A percentile compares a stretch with the other conserved stretches of the same genome.
Conservation (phyloP, 139 green algal genomes). For the Diplosphaera chodatii region DNA sequence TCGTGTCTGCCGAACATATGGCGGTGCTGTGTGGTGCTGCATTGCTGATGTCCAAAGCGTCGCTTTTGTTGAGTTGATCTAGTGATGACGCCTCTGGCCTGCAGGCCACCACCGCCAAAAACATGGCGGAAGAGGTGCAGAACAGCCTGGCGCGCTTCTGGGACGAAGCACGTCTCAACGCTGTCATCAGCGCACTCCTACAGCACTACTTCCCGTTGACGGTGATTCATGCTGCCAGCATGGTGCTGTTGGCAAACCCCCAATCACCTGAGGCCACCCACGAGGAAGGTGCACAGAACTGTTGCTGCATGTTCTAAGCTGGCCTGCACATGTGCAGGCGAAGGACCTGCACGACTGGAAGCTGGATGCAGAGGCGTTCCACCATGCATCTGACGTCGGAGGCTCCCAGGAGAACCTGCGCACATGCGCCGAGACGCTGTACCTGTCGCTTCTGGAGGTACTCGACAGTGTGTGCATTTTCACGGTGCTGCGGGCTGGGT, state of each 20-base stretch:
- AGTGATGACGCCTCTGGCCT: background rate
- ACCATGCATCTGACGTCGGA: slow-evolving; percentile 47
- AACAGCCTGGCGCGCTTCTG: slow-evolving; percentile 31
- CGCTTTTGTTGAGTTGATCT: slow-evolving; percentile 15
- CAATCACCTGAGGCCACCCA: too few species aligned
- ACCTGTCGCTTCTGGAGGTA: slow-evolving; percentile 54
- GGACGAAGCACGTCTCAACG: slow-evolving; percentile 19
- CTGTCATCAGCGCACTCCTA: slow-evolving; percentile 32
- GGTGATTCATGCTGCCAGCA: background rate
- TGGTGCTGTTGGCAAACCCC: background rate
- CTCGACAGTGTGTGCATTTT: background rate
- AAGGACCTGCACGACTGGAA: slow-evolving; percentile 69
- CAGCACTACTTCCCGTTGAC: slow-evolving; percentile 46
- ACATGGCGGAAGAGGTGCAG: slow-evolving; percentile 24
- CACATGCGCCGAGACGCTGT: slow-evolving; percentile 61
- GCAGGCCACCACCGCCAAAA: slow-evolving; percentile 24
- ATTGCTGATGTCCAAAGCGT: too few species aligned
- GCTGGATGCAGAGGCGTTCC: slow-evolving; percentile 58
- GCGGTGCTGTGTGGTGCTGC: too few species aligned
- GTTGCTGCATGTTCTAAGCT: background rate
- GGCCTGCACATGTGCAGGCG: slow-evolving; percentile 4
- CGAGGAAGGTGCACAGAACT: too few species aligned
- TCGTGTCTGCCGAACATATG: too few species aligned
- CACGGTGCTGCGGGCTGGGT: too few species aligned
- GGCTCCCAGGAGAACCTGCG: slow-evolving; percentile 57